These are phyloP conservation scores for Alternaria postmessia DNA, from an alignment of 2,329 filamentous ascomycete genomes.

Conservation along the genomic window DNA sequence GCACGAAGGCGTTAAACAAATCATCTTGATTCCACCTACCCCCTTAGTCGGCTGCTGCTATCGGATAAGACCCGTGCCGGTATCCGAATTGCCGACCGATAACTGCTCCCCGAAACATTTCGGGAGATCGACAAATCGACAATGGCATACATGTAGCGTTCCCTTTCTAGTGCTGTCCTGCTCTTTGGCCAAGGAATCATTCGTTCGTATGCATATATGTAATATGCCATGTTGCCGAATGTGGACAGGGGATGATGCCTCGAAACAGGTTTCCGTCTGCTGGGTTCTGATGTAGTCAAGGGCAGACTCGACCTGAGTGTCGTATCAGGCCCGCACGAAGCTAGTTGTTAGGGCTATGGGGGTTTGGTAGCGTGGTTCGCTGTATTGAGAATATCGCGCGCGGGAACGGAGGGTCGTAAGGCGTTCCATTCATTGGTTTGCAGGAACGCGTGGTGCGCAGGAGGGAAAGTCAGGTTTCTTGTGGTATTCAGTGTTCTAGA, in stretches of 20 bases:
- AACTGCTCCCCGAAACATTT: conserved; percentile 13
- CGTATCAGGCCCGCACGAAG: not conserved
- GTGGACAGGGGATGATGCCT: conserved; percentile 12
- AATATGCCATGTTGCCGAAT: not conserved
- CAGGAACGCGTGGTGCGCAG: not conserved
- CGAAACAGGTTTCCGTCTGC: not conserved
- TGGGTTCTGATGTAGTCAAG: not conserved
- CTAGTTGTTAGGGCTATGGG: conserved; percentile 1
- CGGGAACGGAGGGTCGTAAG: not conserved
- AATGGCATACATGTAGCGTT: not conserved
- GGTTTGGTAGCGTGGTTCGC: conserved; percentile 9
- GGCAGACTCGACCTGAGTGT: not conserved
- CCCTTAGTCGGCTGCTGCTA: not conserved
- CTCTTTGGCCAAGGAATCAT: not conserved
- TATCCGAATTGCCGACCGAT: conserved; percentile 1
- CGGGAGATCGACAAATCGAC: conserved; percentile 26
- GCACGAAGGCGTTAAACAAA: not conserved
- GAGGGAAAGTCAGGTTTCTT: not conserved
- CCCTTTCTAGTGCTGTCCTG: not conserved
- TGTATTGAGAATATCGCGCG: not conserved
- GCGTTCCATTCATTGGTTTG: conserved; percentile 3
- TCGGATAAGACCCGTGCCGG: conserved; percentile 3
- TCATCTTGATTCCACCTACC: not conserved
- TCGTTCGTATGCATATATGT: not conserved
- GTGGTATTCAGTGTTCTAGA: conserved; percentile 2